Conservation (phyloP, 305 asterid species). For the Rubia occidens region DNA sequence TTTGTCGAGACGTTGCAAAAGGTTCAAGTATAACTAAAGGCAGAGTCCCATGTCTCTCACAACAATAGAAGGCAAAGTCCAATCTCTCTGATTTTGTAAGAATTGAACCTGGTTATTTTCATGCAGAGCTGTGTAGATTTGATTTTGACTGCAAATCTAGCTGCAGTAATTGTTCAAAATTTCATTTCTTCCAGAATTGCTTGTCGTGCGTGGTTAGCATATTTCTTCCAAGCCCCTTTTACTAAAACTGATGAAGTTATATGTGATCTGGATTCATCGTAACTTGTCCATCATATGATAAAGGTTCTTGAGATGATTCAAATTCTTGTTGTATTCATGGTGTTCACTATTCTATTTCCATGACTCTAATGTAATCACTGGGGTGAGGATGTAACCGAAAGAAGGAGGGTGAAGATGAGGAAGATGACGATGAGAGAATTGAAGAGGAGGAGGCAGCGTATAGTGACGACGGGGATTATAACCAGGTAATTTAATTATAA, state of each 20-base stretch:
- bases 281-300: not conserved
- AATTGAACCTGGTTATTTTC: slow-evolving; percentile 40
- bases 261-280: not conserved
- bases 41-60: too few species aligned
- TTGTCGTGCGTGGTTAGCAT: not conserved
- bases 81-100: slow-evolving; percentile 42
- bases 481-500: slow-evolving; percentile 32
- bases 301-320: not conserved
- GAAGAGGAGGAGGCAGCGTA: slow-evolving; percentile 47
- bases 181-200: not conserved
- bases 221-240: not conserved
- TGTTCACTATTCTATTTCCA: not conserved
- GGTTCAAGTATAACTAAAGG: not conserved
- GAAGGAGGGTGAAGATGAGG: slow-evolving; percentile 49
- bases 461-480: slow-evolving; percentile 58
- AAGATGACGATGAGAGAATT: slow-evolving; percentile 29
- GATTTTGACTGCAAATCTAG: not conserved
- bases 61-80: slow-evolving; percentile 27
- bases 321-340: not conserved
- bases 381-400: slow-evolving; percentile 39
- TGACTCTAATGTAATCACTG: slow-evolving; percentile 20
- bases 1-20: not conserved
- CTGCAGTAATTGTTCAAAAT: not conserved
- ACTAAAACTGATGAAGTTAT: not conserved
- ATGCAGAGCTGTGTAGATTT: slow-evolving; percentile 47